Base-by-base conservation (phyloP, 2,329 filamentous ascomycete species). In the Aspergillus eucalypticola region DNA sequence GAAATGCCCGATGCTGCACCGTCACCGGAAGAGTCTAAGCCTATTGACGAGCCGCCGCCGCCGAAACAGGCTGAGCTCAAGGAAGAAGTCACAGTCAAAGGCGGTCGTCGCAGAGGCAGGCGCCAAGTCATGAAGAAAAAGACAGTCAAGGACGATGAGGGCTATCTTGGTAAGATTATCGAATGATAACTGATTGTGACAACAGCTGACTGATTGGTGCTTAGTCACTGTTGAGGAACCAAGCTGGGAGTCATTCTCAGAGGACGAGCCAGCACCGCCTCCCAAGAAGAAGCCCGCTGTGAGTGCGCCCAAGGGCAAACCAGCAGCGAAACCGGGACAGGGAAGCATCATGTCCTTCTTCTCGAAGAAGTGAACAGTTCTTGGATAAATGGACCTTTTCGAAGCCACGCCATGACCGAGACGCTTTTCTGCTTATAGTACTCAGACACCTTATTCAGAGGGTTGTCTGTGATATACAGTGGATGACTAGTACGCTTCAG, bases 271-370 rank as follows among this genome's bases (percentile, higher is more conserved):
- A 21, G 73, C 73, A 56, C 79, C 79, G 1, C 76, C 80, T 6
- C 74, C 79, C 21, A 81, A 82, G 11, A 79, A 83, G 60, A 78
- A 79, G 21, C 74, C 78, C 5, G 72, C 75, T 72, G 49, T 86
- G 38, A 70, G 68, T 60, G 72, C 72, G 13, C 60, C 72, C n/a
- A 74, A 81, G 23, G 87, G 84, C 68, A 89, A 88, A 71, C 69
- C 78, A 19, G 78, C 78, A 1, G 78, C 80, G 1, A 91, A 91
- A 71, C 76, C 77, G 23, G 73, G 74, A 27, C 76, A 77, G 62
- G 92, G 92, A 3, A 96, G 83, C 73, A 96, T 96, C 71, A 96
- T 93, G 89, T 92, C 89, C 1, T 96, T 96, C 78, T 96, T 96
- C 75, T 84, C 84, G 44, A 96, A 96, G 81, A 95, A 92, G 71